Evolutionary conservation across 108 stramenopile species (phyloP), one percentile per base, ranked within the genome.

Genomic region (Stephanodiscus triporus): DNA sequence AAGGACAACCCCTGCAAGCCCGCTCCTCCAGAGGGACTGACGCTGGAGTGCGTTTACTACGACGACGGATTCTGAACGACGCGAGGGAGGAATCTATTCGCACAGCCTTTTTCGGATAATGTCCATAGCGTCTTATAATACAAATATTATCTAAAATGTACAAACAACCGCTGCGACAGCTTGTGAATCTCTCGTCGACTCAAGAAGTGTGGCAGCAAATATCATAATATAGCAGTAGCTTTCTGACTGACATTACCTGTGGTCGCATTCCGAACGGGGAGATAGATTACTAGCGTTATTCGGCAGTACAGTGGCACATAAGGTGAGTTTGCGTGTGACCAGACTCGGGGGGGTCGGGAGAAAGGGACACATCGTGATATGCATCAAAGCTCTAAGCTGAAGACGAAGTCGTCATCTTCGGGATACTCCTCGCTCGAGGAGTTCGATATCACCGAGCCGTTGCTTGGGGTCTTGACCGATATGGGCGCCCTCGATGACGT

Each of bases 11-110:
- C 77, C 5, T 85, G 82, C 63, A 91, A 90, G 66, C 93, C 93
- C 32, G 93, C 93, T 20, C 90, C 90, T 30, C 87, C 89, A 27
- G 84, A 91, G 50, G 93, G 93, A n/a, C 56, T 94, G 55, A 94
- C 93, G 10, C 57, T 94, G 65, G 93, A 94, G 72, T 86, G 83
- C 30, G 93, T 94, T 3, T 90, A 81, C 59, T 91, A 85, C 72
- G 73, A 78, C 27, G 84, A 85, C 71, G 83, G 23, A 50, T 80
- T 80, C 58, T 73, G 53, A 72, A 45, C 9, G 2, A 57, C 11
- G n/a, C n/a, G n/a, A n/a, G n/a, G n/a, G n/a, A n/a, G n/a, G n/a
- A n/a, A n/a, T n/a, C n/a, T n/a, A n/a, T n/a, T 1, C 43, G 23
- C 27, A 26, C 22, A 30, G 9, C 4, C 30, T 48, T 32, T 27